Base-by-base conservation (phyloP, 768 basidiomycete genomes). In the Macrolepiota albuminosa region DNA sequence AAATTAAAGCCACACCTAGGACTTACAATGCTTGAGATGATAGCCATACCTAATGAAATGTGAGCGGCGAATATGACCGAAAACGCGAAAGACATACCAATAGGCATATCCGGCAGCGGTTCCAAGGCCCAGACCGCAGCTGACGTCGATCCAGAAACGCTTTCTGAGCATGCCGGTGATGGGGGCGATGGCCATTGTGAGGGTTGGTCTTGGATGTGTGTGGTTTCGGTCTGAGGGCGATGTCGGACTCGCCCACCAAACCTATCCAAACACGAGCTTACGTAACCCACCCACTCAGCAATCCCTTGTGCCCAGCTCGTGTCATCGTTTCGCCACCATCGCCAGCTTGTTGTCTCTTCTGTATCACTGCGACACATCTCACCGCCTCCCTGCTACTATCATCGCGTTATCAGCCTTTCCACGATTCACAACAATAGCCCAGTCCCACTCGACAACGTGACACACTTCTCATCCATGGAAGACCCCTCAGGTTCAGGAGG, bases 101-200 rank as follows among this genome's bases (percentile, higher is more conserved):
- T 83, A 97, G 3, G 82, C 82, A 69, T 93, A 95, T 36, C 84
- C 93, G 11, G 81, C 78, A 51, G 84, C 78, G 57, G 87, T 64
- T 31, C 93, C 94, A 54, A 96, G 83, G 66, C 91, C 93, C 47
- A 95, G 70, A 42, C 84, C 82, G 67, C 84, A 78, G 50, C 84
- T 79, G 63, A 96, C 67, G 71, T 97, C 95, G 63, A 93, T 84
- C 85, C 91, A 91, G 75, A 95, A 85, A 68, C 86, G 81, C 77
- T 95, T 96, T 78, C 94, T 90, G 77, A 95, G 89, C 78, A 85
- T 93, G 72, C 94, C 94, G 54, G 90, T 90, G 75, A 96, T 94
- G 67, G 94, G 93, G 62, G 91, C 88, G 72, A 96, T 89, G 69
- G 91, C 73, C 91, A 93, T 93, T 70, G 71, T 54, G 57, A 62